A percentile compares a stretch with the other conserved stretches of the same genome.
These are phyloP conservation scores for Dactylellina haptotyla DNA, from an alignment of 2,329 filamentous ascomycete genomes.

Conservation along the genomic window DNA sequence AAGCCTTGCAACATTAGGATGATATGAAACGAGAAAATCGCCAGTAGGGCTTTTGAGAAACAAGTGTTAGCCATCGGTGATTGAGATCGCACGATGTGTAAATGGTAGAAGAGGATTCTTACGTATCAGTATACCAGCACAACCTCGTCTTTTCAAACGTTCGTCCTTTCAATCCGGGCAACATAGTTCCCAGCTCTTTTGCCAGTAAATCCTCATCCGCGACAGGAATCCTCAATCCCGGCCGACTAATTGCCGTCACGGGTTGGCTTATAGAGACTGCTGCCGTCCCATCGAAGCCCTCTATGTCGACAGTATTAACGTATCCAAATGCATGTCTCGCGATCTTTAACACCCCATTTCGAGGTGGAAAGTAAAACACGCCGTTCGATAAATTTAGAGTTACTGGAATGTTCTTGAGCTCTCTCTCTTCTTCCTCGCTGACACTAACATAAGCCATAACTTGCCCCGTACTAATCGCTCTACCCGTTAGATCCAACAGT, in stretches of 20 bases:
- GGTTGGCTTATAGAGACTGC: conserved; percentile 56
- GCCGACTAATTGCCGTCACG: conserved; percentile 66
- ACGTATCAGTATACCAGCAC: conserved; percentile 81
- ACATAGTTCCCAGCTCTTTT: conserved; percentile 69
- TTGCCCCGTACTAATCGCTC: conserved; percentile 83
- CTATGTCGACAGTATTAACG: conserved; percentile 61
- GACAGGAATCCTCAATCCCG: conserved; percentile 66
- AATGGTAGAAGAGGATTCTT: conserved; percentile 2
- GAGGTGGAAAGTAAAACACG: conserved; percentile 76
- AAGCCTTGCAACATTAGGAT: conserved; percentile 70
- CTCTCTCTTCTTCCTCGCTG: conserved; percentile 74
- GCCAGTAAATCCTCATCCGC: conserved; percentile 73
- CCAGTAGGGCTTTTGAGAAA: conserved; percentile 65
- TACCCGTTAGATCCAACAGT: conserved; percentile 79
- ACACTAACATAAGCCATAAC: conserved; percentile 80
- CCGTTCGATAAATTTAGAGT: conserved; percentile 73
- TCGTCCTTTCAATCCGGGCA: conserved; percentile 70
- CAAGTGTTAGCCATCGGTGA: neutral
- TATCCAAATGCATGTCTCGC: conserved; percentile 77
- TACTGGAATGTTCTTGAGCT: conserved; percentile 74
- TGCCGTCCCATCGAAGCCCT: conserved; percentile 11
- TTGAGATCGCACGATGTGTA: neutral
- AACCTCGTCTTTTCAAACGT: conserved; percentile 72
- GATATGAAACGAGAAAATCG: conserved; percentile 77
- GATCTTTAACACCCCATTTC: conserved; percentile 71